These are phyloP conservation scores for Plasmodium adleri DNA, from an alignment of 169 alveolate species.

Conservation along the genomic window DNA sequence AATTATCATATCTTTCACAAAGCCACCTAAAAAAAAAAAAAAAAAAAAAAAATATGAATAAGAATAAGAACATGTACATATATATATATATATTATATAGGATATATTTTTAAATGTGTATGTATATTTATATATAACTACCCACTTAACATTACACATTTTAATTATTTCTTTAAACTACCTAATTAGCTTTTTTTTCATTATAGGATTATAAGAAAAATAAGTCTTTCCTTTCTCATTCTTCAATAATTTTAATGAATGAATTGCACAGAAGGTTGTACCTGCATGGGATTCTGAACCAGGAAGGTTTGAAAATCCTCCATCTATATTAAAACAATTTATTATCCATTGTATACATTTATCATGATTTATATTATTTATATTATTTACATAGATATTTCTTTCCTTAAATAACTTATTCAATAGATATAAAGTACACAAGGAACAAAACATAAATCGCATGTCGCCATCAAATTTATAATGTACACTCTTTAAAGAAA, in stretches of 20 bases:
- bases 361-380: conserved; percentile 1
- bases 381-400: conserved; percentile 20
- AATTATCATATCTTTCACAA: conserved; percentile 59
- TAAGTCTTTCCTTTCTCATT: conserved; percentile 2
- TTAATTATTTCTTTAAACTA: background rate
- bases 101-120: background rate
- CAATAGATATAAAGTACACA: conserved; percentile 29
- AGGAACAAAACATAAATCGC: conserved; percentile 61
- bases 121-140: background rate
- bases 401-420: conserved; percentile 26
- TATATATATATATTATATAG: background rate
- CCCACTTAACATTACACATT: background rate
- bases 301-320: conserved; percentile 79
- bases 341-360: conserved; percentile 61
- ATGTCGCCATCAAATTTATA: conserved; percentile 66
- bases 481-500: conserved; percentile 24
- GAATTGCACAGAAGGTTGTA: conserved; percentile 81
- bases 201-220: conserved; percentile 5
- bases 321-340: conserved; percentile 80
- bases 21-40: conserved; percentile 46
- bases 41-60: background rate
- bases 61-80: background rate
- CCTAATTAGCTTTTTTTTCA: conserved; percentile 28
- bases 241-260: conserved; percentile 30
- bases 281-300: conserved; percentile 83